Evolutionary conservation across 2,329 filamentous ascomycete genomes (phyloP).

Genomic region (Fusarium nodosum): DNA sequence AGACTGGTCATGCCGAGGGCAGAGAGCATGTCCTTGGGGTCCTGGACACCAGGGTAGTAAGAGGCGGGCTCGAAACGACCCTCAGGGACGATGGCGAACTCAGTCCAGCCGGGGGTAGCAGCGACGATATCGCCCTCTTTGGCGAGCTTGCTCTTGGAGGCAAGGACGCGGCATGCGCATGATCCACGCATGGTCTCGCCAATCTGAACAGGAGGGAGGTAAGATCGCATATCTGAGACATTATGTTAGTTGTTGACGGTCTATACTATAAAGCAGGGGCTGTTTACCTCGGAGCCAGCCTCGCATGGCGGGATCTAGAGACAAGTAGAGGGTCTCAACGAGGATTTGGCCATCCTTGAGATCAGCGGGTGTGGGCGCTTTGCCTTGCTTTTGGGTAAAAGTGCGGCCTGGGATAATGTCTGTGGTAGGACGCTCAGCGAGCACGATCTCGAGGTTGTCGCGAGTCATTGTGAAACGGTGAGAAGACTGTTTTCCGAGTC

Average conservation of each 20-base stretch:
- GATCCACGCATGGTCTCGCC: constrained; percentile 77
- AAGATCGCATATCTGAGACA: constrained; percentile 64
- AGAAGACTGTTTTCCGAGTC: not conserved
- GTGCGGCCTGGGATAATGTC: constrained; percentile 75
- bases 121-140: constrained; percentile 70
- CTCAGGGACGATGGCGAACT: constrained; percentile 71
- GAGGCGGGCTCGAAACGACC: constrained; percentile 62
- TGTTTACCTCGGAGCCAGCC: constrained; percentile 73
- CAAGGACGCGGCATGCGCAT: constrained; percentile 72
- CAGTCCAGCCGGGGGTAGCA: constrained; percentile 72
- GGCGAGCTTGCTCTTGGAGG: constrained; percentile 68
- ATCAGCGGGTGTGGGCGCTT: constrained; percentile 64
- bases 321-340: constrained; percentile 72
- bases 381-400: constrained; percentile 67
- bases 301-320: constrained; percentile 82
- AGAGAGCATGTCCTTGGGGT: constrained; percentile 71
- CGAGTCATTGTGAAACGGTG: constrained; percentile 55
- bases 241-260: constrained; percentile 2
- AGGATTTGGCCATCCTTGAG: constrained; percentile 76
- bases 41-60: constrained; percentile 57
- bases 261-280: not conserved
- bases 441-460: constrained; percentile 66
- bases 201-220: constrained; percentile 76
- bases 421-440: constrained; percentile 73
- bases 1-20: constrained; percentile 76